Evolutionary conservation across 257 asterid species (phyloP).

Genomic region (Petunia secreta): DNA sequence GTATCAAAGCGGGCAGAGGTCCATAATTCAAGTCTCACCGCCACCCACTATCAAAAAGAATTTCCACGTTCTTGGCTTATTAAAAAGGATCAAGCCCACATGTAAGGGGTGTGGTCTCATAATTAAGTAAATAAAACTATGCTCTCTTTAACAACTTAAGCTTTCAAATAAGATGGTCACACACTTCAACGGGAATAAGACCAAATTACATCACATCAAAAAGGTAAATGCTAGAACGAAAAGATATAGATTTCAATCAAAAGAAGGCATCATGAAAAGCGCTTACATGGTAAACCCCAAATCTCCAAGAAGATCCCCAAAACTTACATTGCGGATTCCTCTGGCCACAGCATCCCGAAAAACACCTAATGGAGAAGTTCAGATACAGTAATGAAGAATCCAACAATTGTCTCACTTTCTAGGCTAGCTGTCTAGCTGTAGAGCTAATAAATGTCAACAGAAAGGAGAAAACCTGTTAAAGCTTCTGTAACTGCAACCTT

Average conservation of each 20-base stretch:
- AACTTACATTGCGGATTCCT: slow-evolving; percentile 86
- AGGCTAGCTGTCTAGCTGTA: neutral
- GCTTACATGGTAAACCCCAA: slow-evolving; percentile 87
- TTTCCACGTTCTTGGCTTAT: no score
- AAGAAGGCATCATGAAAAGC: slow-evolving; percentile 15
- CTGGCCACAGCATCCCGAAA: slow-evolving; percentile 79
- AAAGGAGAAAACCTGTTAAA: slow-evolving; percentile 68
- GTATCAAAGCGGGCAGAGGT: no score
- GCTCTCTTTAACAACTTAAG: no score
- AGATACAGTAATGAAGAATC: slow-evolving; percentile 18
- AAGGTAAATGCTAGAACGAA: neutral
- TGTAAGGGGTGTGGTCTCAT: no score
- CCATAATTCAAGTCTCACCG: no score
- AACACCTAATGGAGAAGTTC: slow-evolving; percentile 62
- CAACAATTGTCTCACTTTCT: neutral
- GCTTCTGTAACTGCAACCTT: slow-evolving; percentile 84
- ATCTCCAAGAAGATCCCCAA: slow-evolving; percentile 88
- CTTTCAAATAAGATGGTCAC: no score
- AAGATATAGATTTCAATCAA: neutral
- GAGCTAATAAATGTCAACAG: slow-evolving; percentile 9
- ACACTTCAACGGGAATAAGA: neutral
- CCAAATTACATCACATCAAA: slow-evolving; percentile 18
- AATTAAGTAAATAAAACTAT: no score
- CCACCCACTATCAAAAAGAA: no score
- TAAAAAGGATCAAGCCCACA: no score